Base-by-base conservation (phyloP, 116 monocot genomes). In the Iris pallida region DNA sequence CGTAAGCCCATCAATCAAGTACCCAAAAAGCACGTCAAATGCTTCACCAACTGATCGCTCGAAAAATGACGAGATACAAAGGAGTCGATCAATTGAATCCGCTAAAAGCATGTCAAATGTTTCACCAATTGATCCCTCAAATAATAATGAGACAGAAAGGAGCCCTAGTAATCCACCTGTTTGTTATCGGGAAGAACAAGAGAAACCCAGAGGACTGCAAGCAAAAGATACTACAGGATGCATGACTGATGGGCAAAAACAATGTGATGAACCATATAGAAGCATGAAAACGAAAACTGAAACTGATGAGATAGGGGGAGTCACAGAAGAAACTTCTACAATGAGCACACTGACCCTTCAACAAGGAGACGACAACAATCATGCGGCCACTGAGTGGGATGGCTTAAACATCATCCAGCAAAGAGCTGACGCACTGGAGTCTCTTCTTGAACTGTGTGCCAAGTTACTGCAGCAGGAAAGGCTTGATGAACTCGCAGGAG, bases 391-490 rank as follows among this genome's bases (percentile, higher is more conserved):
- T 9, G 88, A 83, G 46, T 77, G 83, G 89, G 89, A 89, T 3
- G 70, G 61, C 64, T 56, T 83, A 66, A 80, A 67, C 56, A 71
- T 77, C 0, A 72, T 89, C 16, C 87, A 87, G 42, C 85, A 90
- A 64, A 77, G 90, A 64, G 90, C 94, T 16, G 78, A 90, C 44
- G 94, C 94, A 42, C 57, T 94, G 30, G 94, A 94, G 48, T 85
- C 82, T 11, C 76, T 94, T 14, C 90, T 94, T 10, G 94, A 94
- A 65, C 67, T 94, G 11, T 90, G 94, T 59, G 94, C 94, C 14
- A 66, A 84, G 63, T 66, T 95, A 46, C 67, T 95, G 44, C 66
- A 88, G 58, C 83, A 91, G 51, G 88, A 95, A 76, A 91, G 78
- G 62, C 79, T 91, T 7, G 95, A 95, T 12, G 95, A 95, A 70